A percentile compares a stretch with the other conserved stretches of the same genome.
phyloP scores from a whole-genome alignment of 768 basidiomycete species.

The Rhodotorula taiwanensis region DNA sequence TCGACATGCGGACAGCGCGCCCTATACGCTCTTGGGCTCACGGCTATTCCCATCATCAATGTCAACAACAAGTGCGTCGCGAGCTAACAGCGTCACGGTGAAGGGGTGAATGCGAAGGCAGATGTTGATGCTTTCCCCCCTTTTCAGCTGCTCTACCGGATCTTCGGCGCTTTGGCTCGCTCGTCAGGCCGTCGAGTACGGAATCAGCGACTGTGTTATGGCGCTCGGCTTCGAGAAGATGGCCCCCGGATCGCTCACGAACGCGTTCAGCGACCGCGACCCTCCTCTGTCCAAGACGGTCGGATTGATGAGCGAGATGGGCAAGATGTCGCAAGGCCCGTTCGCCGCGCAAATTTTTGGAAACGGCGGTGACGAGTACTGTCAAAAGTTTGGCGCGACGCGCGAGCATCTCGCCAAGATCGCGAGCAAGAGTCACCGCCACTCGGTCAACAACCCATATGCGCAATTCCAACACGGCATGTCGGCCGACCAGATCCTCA shows the following conservation, averaged over 20 bases:
- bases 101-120: too few species aligned
- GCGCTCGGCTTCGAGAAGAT: constrained; percentile 76
- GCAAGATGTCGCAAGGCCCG: constrained; percentile 25
- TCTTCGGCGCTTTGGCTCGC: constrained; percentile 66
- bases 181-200: constrained; percentile 62
- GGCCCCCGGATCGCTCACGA: constrained; percentile 36
- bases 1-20: constrained; percentile 53
- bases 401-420: constrained; percentile 68
- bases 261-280: constrained; percentile 29
- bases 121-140: too few species aligned
- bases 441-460: constrained; percentile 75
- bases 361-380: constrained; percentile 63
- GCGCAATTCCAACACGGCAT: constrained; percentile 76
- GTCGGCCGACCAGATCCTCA: constrained; percentile 49
- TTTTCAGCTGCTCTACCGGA: constrained; percentile 63
- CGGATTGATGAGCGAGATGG: constrained; percentile 25
- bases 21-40: constrained; percentile 74
- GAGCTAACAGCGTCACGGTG: too few species aligned
- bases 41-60: constrained; percentile 70
- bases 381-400: constrained; percentile 62
- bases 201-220: constrained; percentile 64
- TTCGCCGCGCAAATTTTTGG: constrained; percentile 65
- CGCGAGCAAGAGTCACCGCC: constrained; percentile 68
- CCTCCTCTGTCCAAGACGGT: constrained; percentile 34
- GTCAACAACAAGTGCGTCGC: constrained; percentile 66